These are phyloP conservation scores for Lepiota venenata DNA, from an alignment of 768 basidiomycete species.

Conservation along the genomic window DNA sequence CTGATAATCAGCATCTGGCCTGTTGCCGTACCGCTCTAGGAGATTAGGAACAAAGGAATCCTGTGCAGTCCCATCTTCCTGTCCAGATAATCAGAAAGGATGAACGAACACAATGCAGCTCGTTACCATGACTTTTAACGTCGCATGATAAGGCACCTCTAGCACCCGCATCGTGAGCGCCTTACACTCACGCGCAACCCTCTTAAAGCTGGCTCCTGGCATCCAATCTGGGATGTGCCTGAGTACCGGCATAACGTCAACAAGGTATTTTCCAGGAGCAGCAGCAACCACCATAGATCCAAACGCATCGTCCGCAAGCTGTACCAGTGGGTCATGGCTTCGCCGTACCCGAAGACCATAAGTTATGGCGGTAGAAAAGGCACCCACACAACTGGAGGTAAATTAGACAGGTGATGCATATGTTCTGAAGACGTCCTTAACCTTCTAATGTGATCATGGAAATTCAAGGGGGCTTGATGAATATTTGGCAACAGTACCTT, in stretches of 20 bases:
- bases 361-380: not conserved
- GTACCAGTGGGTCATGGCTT: not conserved
- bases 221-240: constrained; percentile 33
- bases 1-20: not conserved
- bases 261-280: constrained; percentile 25
- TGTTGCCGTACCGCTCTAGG: not conserved
- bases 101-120: not conserved
- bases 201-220: constrained; percentile 32
- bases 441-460: not conserved
- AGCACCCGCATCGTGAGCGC: constrained; percentile 17
- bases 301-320: not conserved
- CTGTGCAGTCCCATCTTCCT: not conserved
- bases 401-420: not conserved
- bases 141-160: constrained; percentile 18
- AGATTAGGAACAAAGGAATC: not conserved
- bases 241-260: constrained; percentile 26
- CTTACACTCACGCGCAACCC: constrained; percentile 25
- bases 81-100: not conserved
- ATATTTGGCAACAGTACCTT: not conserved
- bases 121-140: not conserved
- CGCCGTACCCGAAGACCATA: constrained; percentile 6
- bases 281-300: constrained; percentile 8
- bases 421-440: not conserved
- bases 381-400: not conserved
- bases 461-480: not conserved